Evolutionary conservation across 345 rosid species (phyloP).

Genomic region (Linum tenue): DNA sequence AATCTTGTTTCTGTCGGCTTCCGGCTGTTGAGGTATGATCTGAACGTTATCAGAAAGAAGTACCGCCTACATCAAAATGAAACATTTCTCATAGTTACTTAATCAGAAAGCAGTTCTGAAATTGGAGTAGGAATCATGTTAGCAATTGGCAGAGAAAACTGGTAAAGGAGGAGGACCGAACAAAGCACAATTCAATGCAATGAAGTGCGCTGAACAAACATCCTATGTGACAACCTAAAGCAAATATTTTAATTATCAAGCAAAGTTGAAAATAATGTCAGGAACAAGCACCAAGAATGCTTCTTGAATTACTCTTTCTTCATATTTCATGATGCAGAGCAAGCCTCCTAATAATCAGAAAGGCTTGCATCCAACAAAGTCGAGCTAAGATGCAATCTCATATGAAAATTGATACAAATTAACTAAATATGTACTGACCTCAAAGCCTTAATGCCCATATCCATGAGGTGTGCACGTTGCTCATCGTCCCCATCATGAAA

Average conservation of each 20-base stretch:
- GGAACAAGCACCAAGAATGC: too few species aligned
- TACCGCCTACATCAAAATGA: conserved; percentile 56
- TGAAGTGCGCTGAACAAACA: too few species aligned
- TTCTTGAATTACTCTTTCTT: too few species aligned
- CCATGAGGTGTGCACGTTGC: conserved; percentile 50
- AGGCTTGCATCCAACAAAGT: neutral
- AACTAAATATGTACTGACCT: conserved; percentile 35
- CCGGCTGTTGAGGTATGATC: conserved; percentile 72
- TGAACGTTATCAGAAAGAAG: conserved; percentile 75
- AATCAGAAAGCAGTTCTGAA: neutral
- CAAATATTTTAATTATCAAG: too few species aligned
- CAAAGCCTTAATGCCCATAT: conserved; percentile 81
- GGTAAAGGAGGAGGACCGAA: neutral
- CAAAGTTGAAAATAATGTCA: too few species aligned
- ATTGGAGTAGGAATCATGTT: neutral
- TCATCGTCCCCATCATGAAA: conserved; percentile 46
- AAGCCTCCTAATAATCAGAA: too few species aligned
- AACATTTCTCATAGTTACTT: too few species aligned
- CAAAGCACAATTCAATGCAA: too few species aligned
- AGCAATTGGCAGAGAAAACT: neutral
- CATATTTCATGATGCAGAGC: too few species aligned
- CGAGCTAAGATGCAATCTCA: too few species aligned
- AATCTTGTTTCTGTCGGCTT: conserved; percentile 48
- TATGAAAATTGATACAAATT: too few species aligned
- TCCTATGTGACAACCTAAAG: too few species aligned